Base-by-base conservation (phyloP, 108 stramenopile species). In the Discostella pseudostelligera region DNA sequence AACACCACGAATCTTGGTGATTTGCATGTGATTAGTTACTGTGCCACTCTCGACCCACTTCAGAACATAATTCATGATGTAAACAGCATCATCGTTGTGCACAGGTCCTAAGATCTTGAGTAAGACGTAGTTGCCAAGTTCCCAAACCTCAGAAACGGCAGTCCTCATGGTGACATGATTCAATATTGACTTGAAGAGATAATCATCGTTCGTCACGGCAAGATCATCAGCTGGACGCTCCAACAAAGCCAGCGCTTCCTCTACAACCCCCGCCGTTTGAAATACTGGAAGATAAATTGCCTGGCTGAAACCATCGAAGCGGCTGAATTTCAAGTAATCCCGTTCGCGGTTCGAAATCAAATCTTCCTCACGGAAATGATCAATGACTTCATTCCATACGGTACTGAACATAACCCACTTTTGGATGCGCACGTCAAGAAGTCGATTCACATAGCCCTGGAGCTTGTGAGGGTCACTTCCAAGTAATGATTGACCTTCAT, bases 361-460 rank as follows among this genome's bases (percentile, higher is more conserved):
- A 78, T 99, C 98, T 56, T 97, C 92, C 32, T 87, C 78, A 47
- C 88, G 72, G 61, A 97, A 89, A 45, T 90, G 85, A 63, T 92
- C 94, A 62, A 95, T 92, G 61, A 97, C 88, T 65, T 97, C 96
- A 67, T 99, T 99, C 98, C 98, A 99, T 3, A 94, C 96, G 29
- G 94, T 88, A 56, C 94, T 94, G 70, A 99, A 97, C 84, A 96
- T 90, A 3, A 92, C 94, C 98, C 98, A 99, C 76, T 96, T 96
- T 64, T 95, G 95, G 62, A 95, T 96, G 28, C 96, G 81, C 25
- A 97, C 90, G 73, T 96, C 96, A 40, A 96, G 76, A 51, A 96
- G 82, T 19, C 90, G 79, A 49, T 90, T 96, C n/a, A 92, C 88
- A 67, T 89, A 89, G 37, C 87, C 89, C 57, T 88, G 92, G 17